Percentiles rank a stretch among this genome's conserved stretches.
phyloP scores from a whole-genome alignment of 495 filamentous ascomycete genomes.

The Aspergillus saccharolyticus region DNA sequence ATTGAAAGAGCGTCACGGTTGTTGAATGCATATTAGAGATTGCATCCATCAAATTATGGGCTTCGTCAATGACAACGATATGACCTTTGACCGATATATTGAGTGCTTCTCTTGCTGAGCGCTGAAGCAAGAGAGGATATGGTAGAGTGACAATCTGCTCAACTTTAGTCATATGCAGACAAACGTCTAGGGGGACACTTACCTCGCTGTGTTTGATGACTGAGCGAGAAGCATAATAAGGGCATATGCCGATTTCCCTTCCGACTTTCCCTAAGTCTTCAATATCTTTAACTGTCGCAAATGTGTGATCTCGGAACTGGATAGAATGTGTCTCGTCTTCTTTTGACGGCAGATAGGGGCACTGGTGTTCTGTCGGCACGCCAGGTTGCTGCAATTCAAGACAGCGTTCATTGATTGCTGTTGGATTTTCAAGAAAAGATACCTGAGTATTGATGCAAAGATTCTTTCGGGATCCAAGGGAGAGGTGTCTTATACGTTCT shows the following conservation, averaged over 20 bases:
- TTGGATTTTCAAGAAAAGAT: conserved; percentile 59
- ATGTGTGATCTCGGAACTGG: conserved; percentile 80
- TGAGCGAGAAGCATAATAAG: conserved; percentile 88
- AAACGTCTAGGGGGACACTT: conserved; percentile 11
- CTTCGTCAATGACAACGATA: conserved; percentile 91
- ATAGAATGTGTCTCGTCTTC: conserved; percentile 66
- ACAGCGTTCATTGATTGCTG: conserved; percentile 94
- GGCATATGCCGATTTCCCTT: conserved; percentile 76
- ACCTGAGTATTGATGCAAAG: conserved; percentile 90
- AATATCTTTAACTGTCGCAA: conserved; percentile 86
- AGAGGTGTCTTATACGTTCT: conserved; percentile 76
- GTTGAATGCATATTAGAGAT: conserved; percentile 84
- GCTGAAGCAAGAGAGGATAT: conserved; percentile 86
- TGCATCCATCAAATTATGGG: conserved; percentile 95
- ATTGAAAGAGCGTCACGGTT: conserved; percentile 64
- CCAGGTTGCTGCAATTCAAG: conserved; percentile 79
- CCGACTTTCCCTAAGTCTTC: conserved; percentile 82
- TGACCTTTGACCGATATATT: conserved; percentile 81
- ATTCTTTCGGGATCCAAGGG: conserved; percentile 85
- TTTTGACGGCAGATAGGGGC: conserved; percentile 71
- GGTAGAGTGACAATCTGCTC: conserved; percentile 83
- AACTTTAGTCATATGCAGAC: conserved; percentile 13
- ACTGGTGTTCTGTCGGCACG: conserved; percentile 62
- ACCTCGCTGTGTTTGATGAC: conserved; percentile 77
- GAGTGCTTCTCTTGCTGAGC: conserved; percentile 82